Base-by-base conservation (phyloP, 2,329 filamentous ascomycete genomes). In the Stemphylium beticola region DNA sequence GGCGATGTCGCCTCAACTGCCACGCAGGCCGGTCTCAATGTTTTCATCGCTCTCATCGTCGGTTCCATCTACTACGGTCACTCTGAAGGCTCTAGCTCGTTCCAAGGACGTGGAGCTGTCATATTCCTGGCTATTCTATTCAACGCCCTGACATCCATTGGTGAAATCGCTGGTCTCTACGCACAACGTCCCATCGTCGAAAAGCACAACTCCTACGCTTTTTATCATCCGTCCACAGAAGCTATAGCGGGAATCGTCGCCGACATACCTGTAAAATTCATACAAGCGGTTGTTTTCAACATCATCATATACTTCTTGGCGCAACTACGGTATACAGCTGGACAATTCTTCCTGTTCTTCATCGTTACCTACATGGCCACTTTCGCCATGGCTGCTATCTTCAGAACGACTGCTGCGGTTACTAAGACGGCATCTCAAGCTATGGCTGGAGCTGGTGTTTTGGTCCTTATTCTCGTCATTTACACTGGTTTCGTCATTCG, bases 161-260 rank as follows among this genome's bases (percentile, higher is more conserved):
- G 80, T 1, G 86, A 88, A 37, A 76, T 76, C 49, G 64, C 65
- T 39, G 61, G 56, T 39, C 57, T 96, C 2, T 96, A 93, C 68
- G 84, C 89, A 1, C 92, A 96, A 82, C 87, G 93, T 18, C 89
- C 90, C 0, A 95, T 96, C 64, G 91, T 97, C 55, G 92, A 96
- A 68, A 96, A 96, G 72, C 93, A 96, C 66, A 78, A 82, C 48
- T 86, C 88, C 22, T 96, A 96, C 71, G 91, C 92, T 12, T 83
- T 96, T 33, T 96, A 96, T 65, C 92, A 96, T 68, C 92, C 93
- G 0, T 90, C 88, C 8, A 88, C 91, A 4, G 92, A 97, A 80
- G 91, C 91, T 12, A 82, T 91, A 57, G 86, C 90, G 0, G 93
- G 90, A 2, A 93, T 96, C 84, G 76, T 96, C 14, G 87, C 85